Percentiles rank a stretch among this genome's conserved stretches.
Conservation (phyloP, 257 asterid genomes). For the Eustoma russellianum region DNA sequence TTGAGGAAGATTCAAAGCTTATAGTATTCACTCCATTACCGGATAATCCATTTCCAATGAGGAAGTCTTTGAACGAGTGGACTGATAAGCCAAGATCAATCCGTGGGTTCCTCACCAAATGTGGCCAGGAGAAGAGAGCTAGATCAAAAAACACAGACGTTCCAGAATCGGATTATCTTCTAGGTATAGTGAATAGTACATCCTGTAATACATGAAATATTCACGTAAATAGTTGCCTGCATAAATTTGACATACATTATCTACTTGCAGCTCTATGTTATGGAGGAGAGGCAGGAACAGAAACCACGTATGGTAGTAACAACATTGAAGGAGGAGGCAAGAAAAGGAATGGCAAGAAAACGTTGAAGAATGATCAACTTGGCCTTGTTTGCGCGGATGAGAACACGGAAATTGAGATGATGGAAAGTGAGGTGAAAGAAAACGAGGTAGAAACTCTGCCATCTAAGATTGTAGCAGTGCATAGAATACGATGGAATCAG, state of each 20-base stretch:
- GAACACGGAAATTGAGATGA: neutral
- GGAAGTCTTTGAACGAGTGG: conserved; percentile 19
- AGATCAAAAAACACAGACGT: conserved; percentile 17
- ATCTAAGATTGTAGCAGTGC: conserved; percentile 57
- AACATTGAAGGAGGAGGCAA: conserved; percentile 6
- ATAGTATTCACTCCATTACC: conserved; percentile 39
- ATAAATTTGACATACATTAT: neutral
- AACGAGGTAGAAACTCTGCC: conserved; percentile 34
- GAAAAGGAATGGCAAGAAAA: conserved; percentile 13
- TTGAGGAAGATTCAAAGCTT: conserved; percentile 38
- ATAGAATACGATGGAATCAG: conserved; percentile 74
- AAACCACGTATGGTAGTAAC: conserved; percentile 14
- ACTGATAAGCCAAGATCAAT: conserved; percentile 30
- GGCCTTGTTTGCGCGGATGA: conserved; percentile 6
- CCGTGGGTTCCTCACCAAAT: conserved; percentile 24
- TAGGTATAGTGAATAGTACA: conserved; percentile 17
- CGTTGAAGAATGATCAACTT: conserved; percentile 12
- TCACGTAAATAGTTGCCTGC: too few species aligned
- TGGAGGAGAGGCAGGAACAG: conserved; percentile 17
- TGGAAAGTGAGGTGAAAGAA: conserved; percentile 6
- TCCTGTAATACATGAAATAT: neutral
- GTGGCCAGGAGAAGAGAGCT: conserved; percentile 27
- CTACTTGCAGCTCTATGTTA: conserved; percentile 22
- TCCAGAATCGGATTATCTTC: conserved; percentile 8
- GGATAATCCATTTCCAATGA: conserved; percentile 27